Percentiles rank a stretch among this genome's conserved stretches.
Evolutionary conservation across 306 rosid species (phyloP).

Genomic region (Phaseolus lunatus): DNA sequence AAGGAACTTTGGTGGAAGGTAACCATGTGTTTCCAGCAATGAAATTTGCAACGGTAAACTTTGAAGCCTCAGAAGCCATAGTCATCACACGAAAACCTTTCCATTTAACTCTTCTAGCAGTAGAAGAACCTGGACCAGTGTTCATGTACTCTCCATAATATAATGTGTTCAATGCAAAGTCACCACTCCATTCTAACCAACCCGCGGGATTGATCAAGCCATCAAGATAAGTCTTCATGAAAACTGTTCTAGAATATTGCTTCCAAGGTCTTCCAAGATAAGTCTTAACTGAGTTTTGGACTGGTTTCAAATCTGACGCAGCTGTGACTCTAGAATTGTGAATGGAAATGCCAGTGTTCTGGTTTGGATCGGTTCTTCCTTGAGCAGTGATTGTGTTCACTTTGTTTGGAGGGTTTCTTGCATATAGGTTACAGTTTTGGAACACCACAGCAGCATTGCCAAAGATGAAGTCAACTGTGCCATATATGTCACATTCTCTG

Average conservation of each 20-base stretch:
- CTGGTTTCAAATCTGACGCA: constrained; percentile 49
- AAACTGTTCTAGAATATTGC: constrained; percentile 61
- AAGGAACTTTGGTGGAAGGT: constrained; percentile 73
- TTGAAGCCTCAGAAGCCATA: constrained; percentile 64
- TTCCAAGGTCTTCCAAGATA: constrained; percentile 78
- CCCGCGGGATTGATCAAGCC: constrained; percentile 63
- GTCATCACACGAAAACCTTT: constrained; percentile 63
- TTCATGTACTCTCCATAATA: constrained; percentile 71
- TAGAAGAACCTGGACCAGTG: constrained; percentile 64
- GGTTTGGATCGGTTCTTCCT: constrained; percentile 70
- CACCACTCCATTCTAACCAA: constrained; percentile 75
- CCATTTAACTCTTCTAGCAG: constrained; percentile 66
- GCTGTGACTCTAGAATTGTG: constrained; percentile 56
- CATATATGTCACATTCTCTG: constrained; percentile 72
- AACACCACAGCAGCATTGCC: constrained; percentile 79
- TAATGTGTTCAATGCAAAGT: constrained; percentile 66
- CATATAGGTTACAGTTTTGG: constrained; percentile 69
- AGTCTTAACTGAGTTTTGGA: constrained; percentile 46
- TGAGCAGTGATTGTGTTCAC: constrained; percentile 73
- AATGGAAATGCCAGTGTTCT: constrained; percentile 77
- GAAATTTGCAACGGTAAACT: constrained; percentile 62
- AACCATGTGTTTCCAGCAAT: constrained; percentile 70
- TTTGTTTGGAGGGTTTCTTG: constrained; percentile 66
- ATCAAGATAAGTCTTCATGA: constrained; percentile 63
- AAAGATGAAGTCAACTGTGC: constrained; percentile 82